phyloP scores from a whole-genome alignment of 2,329 filamentous ascomycete genomes.

The Penicillium hordei region DNA sequence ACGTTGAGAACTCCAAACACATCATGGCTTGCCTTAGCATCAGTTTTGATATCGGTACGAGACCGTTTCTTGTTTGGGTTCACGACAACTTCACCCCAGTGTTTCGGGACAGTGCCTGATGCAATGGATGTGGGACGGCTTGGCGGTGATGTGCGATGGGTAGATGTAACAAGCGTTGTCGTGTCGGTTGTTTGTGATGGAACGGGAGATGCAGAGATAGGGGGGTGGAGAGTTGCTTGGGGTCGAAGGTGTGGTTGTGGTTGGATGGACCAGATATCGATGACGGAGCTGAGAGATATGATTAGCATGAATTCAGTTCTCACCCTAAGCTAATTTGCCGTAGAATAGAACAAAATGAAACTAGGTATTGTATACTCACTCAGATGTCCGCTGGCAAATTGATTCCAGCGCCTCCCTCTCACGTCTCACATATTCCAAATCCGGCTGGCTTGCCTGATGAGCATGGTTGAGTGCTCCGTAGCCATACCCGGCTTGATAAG shows the following conservation, averaged over 20 bases:
- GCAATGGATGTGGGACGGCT: conserved; percentile 16
- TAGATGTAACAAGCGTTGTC: conserved; percentile 16
- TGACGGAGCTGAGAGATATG: conserved; percentile 38
- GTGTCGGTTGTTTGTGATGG: conserved; percentile 13
- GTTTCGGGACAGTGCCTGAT: conserved; percentile 36
- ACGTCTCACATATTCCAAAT: conserved; percentile 44
- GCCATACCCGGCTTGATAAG: conserved; percentile 46
- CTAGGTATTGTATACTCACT: conserved; percentile 33
- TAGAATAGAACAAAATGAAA: not conserved
- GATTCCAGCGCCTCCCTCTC: conserved; percentile 48
- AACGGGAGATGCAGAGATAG: conserved; percentile 28
- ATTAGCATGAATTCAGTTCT: not conserved
- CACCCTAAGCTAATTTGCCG: not conserved
- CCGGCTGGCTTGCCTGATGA: conserved; percentile 40
- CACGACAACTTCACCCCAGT: conserved; percentile 48
- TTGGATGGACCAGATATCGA: conserved; percentile 48
- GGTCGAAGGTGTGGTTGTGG: conserved; percentile 44
- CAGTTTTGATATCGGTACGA: conserved; percentile 26
- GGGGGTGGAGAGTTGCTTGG: conserved; percentile 36
- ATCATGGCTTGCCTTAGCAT: conserved; percentile 30
- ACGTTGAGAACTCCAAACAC: conserved; percentile 45
- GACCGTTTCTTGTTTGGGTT: conserved; percentile 40
- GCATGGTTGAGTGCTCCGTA: conserved; percentile 43
- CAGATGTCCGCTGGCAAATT: conserved; percentile 49
- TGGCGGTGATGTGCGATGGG: conserved; percentile 14